A percentile compares a stretch with the other conserved stretches of the same genome.
These are phyloP conservation scores for Globisporangium rhizosaccharum DNA, from an alignment of 352 stramenopile species.

Conservation along the genomic window DNA sequence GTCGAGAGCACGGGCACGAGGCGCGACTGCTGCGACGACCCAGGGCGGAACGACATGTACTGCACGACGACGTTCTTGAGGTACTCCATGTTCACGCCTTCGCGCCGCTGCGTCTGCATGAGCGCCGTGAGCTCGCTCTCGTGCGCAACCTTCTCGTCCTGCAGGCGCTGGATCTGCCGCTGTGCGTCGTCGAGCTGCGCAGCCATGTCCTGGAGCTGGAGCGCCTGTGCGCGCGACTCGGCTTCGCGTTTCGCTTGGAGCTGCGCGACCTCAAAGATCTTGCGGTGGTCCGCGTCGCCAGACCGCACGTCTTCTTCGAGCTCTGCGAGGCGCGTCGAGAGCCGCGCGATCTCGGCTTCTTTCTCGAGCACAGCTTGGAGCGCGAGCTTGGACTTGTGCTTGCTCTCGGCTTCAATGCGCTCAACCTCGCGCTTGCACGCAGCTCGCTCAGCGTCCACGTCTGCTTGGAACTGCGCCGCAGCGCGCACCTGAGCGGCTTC, in stretches of 20 bases:
- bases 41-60: conserved; percentile 85
- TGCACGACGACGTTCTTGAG: conserved; percentile 89
- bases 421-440: conserved; percentile 49
- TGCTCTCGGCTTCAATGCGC: conserved; percentile 69
- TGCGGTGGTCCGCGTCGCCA: conserved; percentile 77
- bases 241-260: conserved; percentile 80
- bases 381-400: conserved; percentile 84
- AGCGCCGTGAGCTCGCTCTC: conserved; percentile 66
- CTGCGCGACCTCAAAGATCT: conserved; percentile 85
- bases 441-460: conserved; percentile 36
- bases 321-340: conserved; percentile 50
- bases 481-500: conserved; percentile 7
- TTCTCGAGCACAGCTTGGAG: conserved; percentile 76
- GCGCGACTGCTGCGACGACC: conserved; percentile 71
- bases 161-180: conserved; percentile 47
- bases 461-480: conserved; percentile 15
- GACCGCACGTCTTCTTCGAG: conserved; percentile 84
- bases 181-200: conserved; percentile 37
- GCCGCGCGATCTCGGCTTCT: conserved; percentile 58
- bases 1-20: conserved; percentile 83
- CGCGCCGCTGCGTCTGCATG: conserved; percentile 75
- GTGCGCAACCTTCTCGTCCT: conserved; percentile 50
- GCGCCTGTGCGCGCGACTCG: conserved; percentile 46
- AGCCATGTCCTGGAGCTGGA: conserved; percentile 47
- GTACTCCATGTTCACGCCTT: conserved; percentile 89